Conservation (phyloP, 129 eudicot genomes). For the Rutidosis leptorrhynchoides region DNA sequence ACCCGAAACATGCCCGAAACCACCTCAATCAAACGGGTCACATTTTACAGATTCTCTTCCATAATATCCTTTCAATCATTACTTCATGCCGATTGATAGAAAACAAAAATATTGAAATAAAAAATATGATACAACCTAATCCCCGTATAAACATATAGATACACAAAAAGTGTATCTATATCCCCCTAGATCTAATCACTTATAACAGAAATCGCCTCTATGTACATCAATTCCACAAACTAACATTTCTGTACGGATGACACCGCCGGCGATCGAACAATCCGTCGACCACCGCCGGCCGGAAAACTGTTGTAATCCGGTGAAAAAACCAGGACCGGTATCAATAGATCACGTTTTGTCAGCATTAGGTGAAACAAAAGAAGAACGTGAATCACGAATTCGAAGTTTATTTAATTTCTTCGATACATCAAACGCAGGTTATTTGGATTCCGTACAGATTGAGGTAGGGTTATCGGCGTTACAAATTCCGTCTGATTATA, state of each 20-base stretch:
- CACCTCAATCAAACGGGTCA: constrained; percentile 23
- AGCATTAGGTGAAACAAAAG: constrained; percentile 77
- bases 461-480: constrained; percentile 82
- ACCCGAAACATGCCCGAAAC: neutral
- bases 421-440: constrained; percentile 60
- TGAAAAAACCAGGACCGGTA: constrained; percentile 58
- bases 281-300: constrained; percentile 21
- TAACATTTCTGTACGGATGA: constrained; percentile 32
- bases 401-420: constrained; percentile 67
- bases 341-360: constrained; percentile 77
- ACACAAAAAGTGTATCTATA: neutral
- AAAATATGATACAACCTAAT: neutral
- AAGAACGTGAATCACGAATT: constrained; percentile 81
- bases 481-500: constrained; percentile 84
- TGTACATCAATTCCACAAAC: constrained; percentile 24
- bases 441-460: constrained; percentile 67
- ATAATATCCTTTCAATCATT: constrained; percentile 22
- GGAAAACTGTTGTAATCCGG: constrained; percentile 57
- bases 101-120: neutral
- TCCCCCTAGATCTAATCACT: neutral
- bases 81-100: constrained; percentile 5
- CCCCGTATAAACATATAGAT: neutral
- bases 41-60: neutral
- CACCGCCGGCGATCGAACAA: constrained; percentile 26
- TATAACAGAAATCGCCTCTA: neutral